phyloP scores from a whole-genome alignment of 495 filamentous ascomycete genomes.

The Pyronema omphalodes region DNA sequence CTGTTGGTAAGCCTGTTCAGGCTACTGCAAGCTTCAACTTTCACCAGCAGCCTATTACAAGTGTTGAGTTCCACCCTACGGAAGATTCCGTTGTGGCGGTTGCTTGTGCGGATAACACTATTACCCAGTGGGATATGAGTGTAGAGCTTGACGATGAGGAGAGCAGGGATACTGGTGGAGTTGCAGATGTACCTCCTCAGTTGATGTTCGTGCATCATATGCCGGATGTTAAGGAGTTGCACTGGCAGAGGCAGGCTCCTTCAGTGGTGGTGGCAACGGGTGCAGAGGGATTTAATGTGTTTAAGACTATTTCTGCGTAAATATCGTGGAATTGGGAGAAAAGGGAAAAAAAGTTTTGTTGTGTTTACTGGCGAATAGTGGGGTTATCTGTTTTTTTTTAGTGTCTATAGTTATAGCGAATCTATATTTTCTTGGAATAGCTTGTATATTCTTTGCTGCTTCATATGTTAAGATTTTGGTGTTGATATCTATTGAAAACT shows the following conservation, averaged over 20 bases:
- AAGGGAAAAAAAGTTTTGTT: neutral
- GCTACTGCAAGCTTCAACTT: constrained; percentile 73
- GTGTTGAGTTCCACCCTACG: constrained; percentile 90
- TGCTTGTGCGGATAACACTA: constrained; percentile 78
- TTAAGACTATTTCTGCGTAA: constrained; percentile 41
- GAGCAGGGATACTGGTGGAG: constrained; percentile 67
- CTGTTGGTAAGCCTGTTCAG: constrained; percentile 41
- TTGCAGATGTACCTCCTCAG: constrained; percentile 82
- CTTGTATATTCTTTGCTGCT: no score
- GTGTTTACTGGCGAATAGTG: neutral
- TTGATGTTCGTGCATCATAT: constrained; percentile 92
- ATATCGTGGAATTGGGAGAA: neutral
- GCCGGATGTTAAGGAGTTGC: constrained; percentile 79
- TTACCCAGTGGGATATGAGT: constrained; percentile 91
- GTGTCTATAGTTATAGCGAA: no score
- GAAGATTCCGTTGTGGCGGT: constrained; percentile 90
- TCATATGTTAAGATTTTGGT: no score
- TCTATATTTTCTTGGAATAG: no score
- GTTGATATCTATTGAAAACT: no score
- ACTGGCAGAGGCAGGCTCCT: constrained; percentile 95
- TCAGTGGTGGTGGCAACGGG: constrained; percentile 84
- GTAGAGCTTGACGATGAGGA: constrained; percentile 96
- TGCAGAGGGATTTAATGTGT: constrained; percentile 60
- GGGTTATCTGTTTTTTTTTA: no score
- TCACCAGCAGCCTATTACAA: constrained; percentile 90